These are phyloP conservation scores for Penicillium cosmopolitanum DNA, from an alignment of 495 filamentous ascomycete genomes.

Conservation along the genomic window DNA sequence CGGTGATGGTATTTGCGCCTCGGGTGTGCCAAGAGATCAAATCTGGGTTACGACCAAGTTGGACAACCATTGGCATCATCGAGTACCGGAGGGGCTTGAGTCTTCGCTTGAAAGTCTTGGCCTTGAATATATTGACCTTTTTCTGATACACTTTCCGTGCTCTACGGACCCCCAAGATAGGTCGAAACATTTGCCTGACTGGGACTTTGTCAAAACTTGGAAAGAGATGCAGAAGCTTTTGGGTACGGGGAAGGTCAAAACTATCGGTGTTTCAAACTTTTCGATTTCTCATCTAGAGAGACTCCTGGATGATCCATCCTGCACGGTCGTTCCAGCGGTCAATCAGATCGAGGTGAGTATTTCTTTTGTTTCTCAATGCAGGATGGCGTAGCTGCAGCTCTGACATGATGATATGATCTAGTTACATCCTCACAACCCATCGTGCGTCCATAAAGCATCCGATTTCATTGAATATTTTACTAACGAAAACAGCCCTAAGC, in stretches of 20 bases:
- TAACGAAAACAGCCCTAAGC: constrained; percentile 71
- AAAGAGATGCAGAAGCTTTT: constrained; percentile 78
- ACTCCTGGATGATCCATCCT: constrained; percentile 53
- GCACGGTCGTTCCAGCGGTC: constrained; percentile 70
- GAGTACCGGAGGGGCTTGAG: constrained; percentile 67
- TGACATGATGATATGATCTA: background rate
- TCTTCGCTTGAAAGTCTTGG: constrained; percentile 67
- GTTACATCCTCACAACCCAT: background rate
- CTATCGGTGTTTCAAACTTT: constrained; percentile 65
- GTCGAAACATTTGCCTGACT: constrained; percentile 62
- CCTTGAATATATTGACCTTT: constrained; percentile 77
- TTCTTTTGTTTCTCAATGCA: background rate
- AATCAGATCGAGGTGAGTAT: constrained; percentile 90
- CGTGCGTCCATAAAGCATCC: background rate
- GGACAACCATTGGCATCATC: constrained; percentile 75
- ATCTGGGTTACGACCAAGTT: constrained; percentile 88
- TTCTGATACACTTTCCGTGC: constrained; percentile 81
- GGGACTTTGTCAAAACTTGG: constrained; percentile 80
- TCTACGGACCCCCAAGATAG: constrained; percentile 56
- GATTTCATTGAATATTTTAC: background rate
- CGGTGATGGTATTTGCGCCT: constrained; percentile 74
- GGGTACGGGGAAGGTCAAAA: constrained; percentile 71
- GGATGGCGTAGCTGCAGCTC: background rate
- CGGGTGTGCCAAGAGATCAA: constrained; percentile 74
- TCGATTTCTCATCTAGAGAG: constrained; percentile 59